Percentiles rank a stretch among this genome's conserved stretches.
These are phyloP conservation scores for Betula pendula DNA, from an alignment of 306 rosid species.

Conservation along the genomic window DNA sequence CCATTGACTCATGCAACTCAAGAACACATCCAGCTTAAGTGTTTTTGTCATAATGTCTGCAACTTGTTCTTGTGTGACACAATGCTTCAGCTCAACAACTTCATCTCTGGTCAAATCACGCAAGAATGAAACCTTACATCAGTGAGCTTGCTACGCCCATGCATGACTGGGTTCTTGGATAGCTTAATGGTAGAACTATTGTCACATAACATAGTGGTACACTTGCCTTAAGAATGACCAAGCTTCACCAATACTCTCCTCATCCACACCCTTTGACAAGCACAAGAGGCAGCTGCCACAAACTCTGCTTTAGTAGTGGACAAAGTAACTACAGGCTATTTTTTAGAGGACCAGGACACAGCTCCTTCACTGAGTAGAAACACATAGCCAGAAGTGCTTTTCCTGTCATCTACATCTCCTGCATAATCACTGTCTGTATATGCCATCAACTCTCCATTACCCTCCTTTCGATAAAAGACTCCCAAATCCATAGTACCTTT, in stretches of 20 bases:
- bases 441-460: constrained; percentile 3
- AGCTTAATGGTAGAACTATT: background rate
- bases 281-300: background rate
- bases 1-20: constrained; percentile 17
- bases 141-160: background rate
- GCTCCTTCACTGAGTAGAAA: background rate
- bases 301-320: background rate
- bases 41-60: constrained; percentile 15
- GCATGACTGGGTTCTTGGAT: background rate
- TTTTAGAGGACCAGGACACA: background rate
- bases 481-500: background rate
- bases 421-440: background rate
- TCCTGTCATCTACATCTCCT: background rate
- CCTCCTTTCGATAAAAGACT: background rate
- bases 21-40: constrained; percentile 4
- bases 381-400: background rate
- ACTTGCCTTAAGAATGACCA: background rate
- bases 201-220: constrained; percentile 1
- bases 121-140: constrained; percentile 1
- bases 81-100: constrained; percentile 9
- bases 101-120: background rate
- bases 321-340: background rate
- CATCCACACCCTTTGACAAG: constrained; percentile 5
- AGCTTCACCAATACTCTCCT: background rate
- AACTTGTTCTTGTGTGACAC: constrained; percentile 26